These are phyloP conservation scores for Massarina eburnea DNA, from an alignment of 2,329 filamentous ascomycete species.

Conservation along the genomic window DNA sequence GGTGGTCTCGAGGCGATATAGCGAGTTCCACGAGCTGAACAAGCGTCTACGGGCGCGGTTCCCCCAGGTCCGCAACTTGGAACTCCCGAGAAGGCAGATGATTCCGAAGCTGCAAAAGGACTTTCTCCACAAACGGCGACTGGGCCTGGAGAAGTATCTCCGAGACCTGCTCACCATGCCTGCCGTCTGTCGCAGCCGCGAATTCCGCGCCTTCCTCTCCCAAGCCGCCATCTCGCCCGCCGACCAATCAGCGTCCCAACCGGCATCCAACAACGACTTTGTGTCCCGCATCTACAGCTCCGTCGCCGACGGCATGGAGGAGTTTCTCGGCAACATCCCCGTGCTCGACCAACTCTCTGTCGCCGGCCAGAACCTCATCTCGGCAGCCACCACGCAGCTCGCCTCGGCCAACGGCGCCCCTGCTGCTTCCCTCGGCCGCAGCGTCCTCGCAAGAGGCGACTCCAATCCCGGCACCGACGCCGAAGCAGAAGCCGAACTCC, in stretches of 20 bases:
- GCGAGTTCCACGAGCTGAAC: slow-evolving; percentile 94
- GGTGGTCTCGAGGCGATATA: slow-evolving; percentile 90
- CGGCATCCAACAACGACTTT: slow-evolving; percentile 68
- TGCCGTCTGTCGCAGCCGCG: slow-evolving; percentile 90
- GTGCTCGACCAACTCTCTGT: slow-evolving; percentile 92
- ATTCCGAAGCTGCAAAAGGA: slow-evolving; percentile 97
- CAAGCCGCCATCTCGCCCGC: slow-evolving; percentile 76
- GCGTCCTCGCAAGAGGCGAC: neutral
- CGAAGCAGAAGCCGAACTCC: slow-evolving; percentile 91
- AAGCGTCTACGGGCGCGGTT: slow-evolving; percentile 84
- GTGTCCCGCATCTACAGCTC: slow-evolving; percentile 95
- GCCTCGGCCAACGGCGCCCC: slow-evolving; percentile 33
- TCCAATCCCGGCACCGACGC: slow-evolving; percentile 43
- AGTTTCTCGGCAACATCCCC: slow-evolving; percentile 93
- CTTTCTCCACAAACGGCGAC: slow-evolving; percentile 84
- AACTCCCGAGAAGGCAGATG: slow-evolving; percentile 88
- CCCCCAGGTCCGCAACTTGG: slow-evolving; percentile 81
- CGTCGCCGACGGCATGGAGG: slow-evolving; percentile 96
- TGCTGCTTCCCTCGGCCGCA: slow-evolving; percentile 7
- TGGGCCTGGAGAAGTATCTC: slow-evolving; percentile 83
- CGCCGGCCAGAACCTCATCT: slow-evolving; percentile 87
- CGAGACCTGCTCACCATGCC: slow-evolving; percentile 77
- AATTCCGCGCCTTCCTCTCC: slow-evolving; percentile 88
- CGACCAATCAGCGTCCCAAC: slow-evolving; percentile 62
- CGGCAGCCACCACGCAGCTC: slow-evolving; percentile 64